A percentile compares a stretch with the other conserved stretches of the same genome.
Conservation (phyloP, 495 filamentous ascomycete species). For the Beverwykella pulmonaria region DNA sequence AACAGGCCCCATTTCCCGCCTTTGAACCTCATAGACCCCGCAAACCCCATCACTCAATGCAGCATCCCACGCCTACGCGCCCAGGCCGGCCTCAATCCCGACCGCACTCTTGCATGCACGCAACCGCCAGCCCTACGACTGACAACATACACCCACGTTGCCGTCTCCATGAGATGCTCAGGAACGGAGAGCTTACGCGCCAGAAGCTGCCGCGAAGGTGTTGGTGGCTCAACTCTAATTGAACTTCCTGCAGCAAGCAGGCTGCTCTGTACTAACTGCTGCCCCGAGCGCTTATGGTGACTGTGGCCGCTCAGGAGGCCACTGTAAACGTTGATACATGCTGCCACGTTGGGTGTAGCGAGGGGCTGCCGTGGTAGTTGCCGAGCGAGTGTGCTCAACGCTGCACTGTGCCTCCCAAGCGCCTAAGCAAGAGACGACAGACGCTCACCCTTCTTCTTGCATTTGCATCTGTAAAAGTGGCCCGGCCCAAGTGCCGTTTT, state of each 20-base stretch:
- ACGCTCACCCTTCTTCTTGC: constrained; percentile 1
- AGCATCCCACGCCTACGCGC: not conserved
- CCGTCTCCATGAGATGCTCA: not conserved
- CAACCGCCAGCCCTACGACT: constrained; percentile 5
- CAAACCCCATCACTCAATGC: not conserved
- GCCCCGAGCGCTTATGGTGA: constrained; percentile 20
- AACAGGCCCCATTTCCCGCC: too few relatives aligned
- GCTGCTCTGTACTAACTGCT: not conserved
- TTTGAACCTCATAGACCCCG: not conserved
- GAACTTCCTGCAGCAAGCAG: constrained; percentile 26
- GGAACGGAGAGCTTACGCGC: not conserved
- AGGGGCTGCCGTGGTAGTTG: not conserved
- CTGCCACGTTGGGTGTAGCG: not conserved
- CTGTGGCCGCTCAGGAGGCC: constrained; percentile 7
- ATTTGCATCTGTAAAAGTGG: not conserved
- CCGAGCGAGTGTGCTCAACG: not conserved
- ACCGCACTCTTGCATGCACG: not conserved
- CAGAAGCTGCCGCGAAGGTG: constrained; percentile 10
- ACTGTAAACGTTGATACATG: not conserved
- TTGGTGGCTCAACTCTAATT: constrained; percentile 35
- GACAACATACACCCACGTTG: not conserved
- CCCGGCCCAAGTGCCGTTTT: not conserved
- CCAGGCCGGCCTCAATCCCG: not conserved
- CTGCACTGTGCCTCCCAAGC: not conserved
- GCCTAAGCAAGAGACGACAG: not conserved